phyloP scores from a whole-genome alignment of 495 filamentous ascomycete genomes.

The Physcia stellaris region DNA sequence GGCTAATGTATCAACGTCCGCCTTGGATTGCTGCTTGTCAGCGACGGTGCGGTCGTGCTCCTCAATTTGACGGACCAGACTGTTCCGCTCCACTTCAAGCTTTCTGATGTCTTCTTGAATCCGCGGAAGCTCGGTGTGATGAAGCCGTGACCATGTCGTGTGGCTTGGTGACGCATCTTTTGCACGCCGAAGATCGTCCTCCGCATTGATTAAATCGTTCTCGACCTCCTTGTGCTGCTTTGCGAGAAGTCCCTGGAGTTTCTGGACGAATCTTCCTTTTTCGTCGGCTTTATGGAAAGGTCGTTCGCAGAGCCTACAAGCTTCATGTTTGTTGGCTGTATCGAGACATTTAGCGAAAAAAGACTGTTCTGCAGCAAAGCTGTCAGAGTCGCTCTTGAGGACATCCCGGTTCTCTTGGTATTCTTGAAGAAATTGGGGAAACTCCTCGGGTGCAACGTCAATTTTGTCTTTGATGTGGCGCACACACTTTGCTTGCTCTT shows the following conservation, averaged over 20 bases:
- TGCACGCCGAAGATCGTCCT: slow-evolving; percentile 41
- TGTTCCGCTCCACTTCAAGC: slow-evolving; percentile 38
- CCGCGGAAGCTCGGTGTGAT: slow-evolving; percentile 54
- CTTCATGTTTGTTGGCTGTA: slow-evolving; percentile 42
- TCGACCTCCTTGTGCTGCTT: slow-evolving; percentile 41
- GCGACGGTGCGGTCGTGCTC: slow-evolving; percentile 56
- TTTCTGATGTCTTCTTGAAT: slow-evolving; percentile 46
- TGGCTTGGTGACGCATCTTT: slow-evolving; percentile 49
- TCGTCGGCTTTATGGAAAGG: slow-evolving; percentile 45
- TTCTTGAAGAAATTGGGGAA: slow-evolving; percentile 34
- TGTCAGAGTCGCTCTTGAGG: slow-evolving; percentile 47
- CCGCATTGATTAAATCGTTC: slow-evolving; percentile 34
- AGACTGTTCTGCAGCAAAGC: slow-evolving; percentile 43
- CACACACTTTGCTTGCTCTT: slow-evolving; percentile 46
- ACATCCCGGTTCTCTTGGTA: slow-evolving; percentile 47
- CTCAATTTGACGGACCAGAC: slow-evolving; percentile 53
- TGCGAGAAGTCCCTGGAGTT: slow-evolving; percentile 43
- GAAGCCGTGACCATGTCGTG: slow-evolving; percentile 58
- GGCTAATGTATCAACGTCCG: slow-evolving; percentile 60
- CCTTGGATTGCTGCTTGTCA: slow-evolving; percentile 47
- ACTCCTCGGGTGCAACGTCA: slow-evolving; percentile 37
- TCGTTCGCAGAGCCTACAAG: slow-evolving; percentile 58
- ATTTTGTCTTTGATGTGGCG: slow-evolving; percentile 35
- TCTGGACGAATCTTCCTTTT: slow-evolving; percentile 42
- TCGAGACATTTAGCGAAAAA: slow-evolving; percentile 51